Evolutionary conservation across 495 filamentous ascomycete genomes (phyloP), one percentile per base, ranked within the genome.

Genomic region (Aspergillus ellipticus): DNA sequence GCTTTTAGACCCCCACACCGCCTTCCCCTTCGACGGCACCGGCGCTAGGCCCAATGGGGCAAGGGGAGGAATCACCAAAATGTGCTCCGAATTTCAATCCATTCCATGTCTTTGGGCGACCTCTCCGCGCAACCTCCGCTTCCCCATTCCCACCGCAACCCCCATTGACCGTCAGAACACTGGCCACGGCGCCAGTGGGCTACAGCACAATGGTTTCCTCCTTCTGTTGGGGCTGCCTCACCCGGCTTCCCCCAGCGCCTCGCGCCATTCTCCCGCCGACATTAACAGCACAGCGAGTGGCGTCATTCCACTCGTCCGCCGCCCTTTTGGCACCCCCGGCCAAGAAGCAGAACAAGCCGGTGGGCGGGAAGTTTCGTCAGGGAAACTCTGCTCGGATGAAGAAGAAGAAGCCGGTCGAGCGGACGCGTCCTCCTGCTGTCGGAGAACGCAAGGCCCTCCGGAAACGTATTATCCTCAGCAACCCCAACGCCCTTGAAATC

Each of bases 381-480:
- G 65, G 62, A 46, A 79, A 73, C 49, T 71, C 72, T 8, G 65
- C 70, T n/a, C 72, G 66, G 47, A 82, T 80, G 66, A 80, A 79
- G 64, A 79, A 77, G 66, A 74, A 65, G 57, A 69, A 61, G 49
- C 58, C 68, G 0, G 52, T 60, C 5, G 74, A 77, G 4, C 66
- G 62, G 47, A 47, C 62, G 28, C 70, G 84, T 66, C 76, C 80
- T 5, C 87, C 89, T 15, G 75, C 73, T 24, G 69, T 81, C 8
- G 94, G 92, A 54, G 90, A 96, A 76, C 85, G 92, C 64, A 96
- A 90, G 71, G 86, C 89, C 20, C 72, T 89, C 61, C 84, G 90
- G 58, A 97, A 95, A 76, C 83, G 89, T 53, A 87, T 98, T 56
- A 85, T 93, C 28, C 81, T 98, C 39, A 94, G 87, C 73, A 98